These are phyloP conservation scores for Castanospermum australe DNA, from an alignment of 306 rosid species.

Conservation along the genomic window DNA sequence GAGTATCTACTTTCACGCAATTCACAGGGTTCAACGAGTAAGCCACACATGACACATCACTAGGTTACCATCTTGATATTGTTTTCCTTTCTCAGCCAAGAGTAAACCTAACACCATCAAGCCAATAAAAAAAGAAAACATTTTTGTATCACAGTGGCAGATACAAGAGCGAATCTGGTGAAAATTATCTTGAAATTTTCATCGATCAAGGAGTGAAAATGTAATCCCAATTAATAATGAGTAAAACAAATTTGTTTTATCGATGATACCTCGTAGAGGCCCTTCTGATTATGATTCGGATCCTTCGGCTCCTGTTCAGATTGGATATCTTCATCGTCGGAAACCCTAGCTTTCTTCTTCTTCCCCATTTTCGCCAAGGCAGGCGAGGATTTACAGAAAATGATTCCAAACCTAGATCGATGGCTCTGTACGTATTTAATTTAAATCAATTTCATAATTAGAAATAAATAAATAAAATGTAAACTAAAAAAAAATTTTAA, in stretches of 20 bases:
- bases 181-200: too few relatives aligned
- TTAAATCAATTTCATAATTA: neutral
- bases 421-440: neutral
- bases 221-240: neutral
- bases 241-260: neutral
- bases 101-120: too few relatives aligned
- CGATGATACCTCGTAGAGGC: conserved; percentile 60
- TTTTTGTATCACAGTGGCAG: too few relatives aligned
- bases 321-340: conserved; percentile 43
- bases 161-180: too few relatives aligned
- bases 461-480: neutral
- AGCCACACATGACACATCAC: too few relatives aligned
- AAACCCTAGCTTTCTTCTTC: conserved; percentile 63
- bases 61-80: too few relatives aligned
- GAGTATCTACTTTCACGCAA: too few relatives aligned
- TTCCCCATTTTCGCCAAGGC: conserved; percentile 45
- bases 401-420: neutral
- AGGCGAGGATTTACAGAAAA: neutral
- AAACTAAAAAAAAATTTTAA: neutral
- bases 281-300: conserved; percentile 26
- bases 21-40: too few relatives aligned
- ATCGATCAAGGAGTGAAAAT: neutral
- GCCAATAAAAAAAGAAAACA: neutral
- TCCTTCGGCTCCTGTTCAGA: conserved; percentile 21
- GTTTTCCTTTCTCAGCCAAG: too few relatives aligned